Evolutionary conservation across 2,329 filamentous ascomycete species (phyloP), one percentile per base, ranked within the genome.

Genomic region (Cercospora brassicicola): DNA sequence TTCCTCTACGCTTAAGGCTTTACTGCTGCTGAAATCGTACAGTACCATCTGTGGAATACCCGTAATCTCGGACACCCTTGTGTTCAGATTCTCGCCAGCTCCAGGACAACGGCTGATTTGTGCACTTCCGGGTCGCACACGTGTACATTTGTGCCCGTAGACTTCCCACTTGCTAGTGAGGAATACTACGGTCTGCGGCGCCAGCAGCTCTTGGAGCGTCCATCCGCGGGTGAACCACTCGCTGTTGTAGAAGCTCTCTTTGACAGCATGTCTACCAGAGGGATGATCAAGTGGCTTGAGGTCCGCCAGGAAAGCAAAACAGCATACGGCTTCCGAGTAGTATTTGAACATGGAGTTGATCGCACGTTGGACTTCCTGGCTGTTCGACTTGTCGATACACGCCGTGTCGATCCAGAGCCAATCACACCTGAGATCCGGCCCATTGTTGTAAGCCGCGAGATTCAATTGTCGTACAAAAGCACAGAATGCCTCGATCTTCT

Each of bases 141-240:
- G 31, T 45, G 59, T 45, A 31, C 69, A 39, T 59, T 71, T 71
- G 45, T 66, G 64, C 5, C 71, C 69, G n/a, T 68, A 33, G 2
- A 63, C 51, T 36, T 63, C 59, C 69, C 67, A 69, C 6, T 69
- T 56, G 10, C 56, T 45, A 20, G 67, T 64, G 30, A 72, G 66
- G 33, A 74, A 74, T 0, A 72, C 62, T 0, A 72, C 55, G 4
- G 39, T 31, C 11, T 61, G 55, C 1, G 73, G 71, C 1, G 73
- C 73, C 2, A 75, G 65, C 7, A 75, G 62, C 28, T 74, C 61
- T 26, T 73, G 73, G 23, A 74, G 61, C 11, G 72, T 74, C 72
- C 71, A 74, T 7, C 72, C 72, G 28, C 73, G 42, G 11, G 26
- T 67, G 53, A 73, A 74, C 73, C 71, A 75, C 9, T 60, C 39